These are phyloP conservation scores for Acrodontium crateriforme DNA, from an alignment of 2,329 filamentous ascomycete species.

Conservation along the genomic window DNA sequence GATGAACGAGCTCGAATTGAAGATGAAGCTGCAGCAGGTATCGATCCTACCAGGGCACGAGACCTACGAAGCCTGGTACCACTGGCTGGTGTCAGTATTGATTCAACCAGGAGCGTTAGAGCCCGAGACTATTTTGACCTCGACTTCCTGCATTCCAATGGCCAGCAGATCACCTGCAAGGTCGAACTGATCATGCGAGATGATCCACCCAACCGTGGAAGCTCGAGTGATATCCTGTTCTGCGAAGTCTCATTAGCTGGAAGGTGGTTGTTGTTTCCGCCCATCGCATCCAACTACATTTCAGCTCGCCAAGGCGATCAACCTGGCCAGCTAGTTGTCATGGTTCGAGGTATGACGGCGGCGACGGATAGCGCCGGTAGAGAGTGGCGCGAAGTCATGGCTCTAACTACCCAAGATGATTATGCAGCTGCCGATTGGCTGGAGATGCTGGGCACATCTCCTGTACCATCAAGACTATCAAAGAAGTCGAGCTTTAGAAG, in stretches of 20 bases:
- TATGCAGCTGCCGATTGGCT: slow-evolving; percentile 77
- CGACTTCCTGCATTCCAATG: slow-evolving; percentile 73
- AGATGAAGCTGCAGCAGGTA: slow-evolving; percentile 74
- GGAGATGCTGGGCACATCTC: slow-evolving; percentile 58
- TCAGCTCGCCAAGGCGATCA: slow-evolving; percentile 67
- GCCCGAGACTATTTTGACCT: slow-evolving; percentile 85
- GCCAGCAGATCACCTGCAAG: slow-evolving; percentile 77
- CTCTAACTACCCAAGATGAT: slow-evolving; percentile 61
- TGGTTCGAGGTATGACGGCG: slow-evolving; percentile 70
- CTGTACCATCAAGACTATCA: slow-evolving; percentile 42
- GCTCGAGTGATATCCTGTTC: slow-evolving; percentile 74
- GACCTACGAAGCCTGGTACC: slow-evolving; percentile 66
- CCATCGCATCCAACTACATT: slow-evolving; percentile 56
- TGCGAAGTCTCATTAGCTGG: slow-evolving; percentile 71
- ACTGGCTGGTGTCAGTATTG: slow-evolving; percentile 55
- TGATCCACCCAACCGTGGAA: slow-evolving; percentile 50
- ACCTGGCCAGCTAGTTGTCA: slow-evolving; percentile 64
- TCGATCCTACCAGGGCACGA: slow-evolving; percentile 67
- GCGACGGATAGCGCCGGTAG: slow-evolving; percentile 40
- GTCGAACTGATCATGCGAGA: slow-evolving; percentile 80
- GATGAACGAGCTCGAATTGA: slow-evolving; percentile 61
- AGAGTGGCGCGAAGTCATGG: slow-evolving; percentile 75
- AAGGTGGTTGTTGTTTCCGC: slow-evolving; percentile 83
- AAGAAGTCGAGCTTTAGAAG: slow-evolving; percentile 39
- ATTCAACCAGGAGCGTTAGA: slow-evolving; percentile 66